Evolutionary conservation across 2,329 filamentous ascomycete species (phyloP), one percentile per base, ranked within the genome.

Genomic region (Xylaria digitata): DNA sequence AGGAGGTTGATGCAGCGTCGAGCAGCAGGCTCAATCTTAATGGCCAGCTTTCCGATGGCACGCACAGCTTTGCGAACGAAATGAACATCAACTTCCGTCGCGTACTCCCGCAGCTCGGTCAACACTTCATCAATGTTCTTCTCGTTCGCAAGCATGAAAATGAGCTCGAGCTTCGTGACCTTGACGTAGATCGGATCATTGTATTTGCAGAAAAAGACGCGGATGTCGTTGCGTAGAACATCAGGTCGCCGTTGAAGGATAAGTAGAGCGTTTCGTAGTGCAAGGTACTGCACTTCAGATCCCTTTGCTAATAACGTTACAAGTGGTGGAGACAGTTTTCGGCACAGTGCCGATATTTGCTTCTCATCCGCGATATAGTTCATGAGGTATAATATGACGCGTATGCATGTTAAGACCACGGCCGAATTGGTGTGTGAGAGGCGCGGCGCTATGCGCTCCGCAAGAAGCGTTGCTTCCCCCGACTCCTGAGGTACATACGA

Each of bases 161-260:
- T 98, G 73, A 99, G 87, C 81, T 99, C 96, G 56, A 99, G 86
- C 81, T 99, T 99, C 17, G 96, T 99, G 58, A 99, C 96, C 80
- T 99, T 99, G 82, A 99, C 96, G 78, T 98, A 99, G 71, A 99
- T 99, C 0, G 96, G 96, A 77, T 99, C 96, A 79, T 99, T 99
- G 82, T 99, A 99, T 85, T 99, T 99, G 89, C 96, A 99, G 82
- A 99, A 99, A 82, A 99, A 99, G 37, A 99, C 96, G 53, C 96
- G 89, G 69, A 99, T 98, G 79, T 99, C 96, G 80, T 97, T 98
- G 70, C 94, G 89, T 61, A 99, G 81, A 8, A 99, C 95, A 75
- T 98, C 96, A 0, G 96, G 96, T 63, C 95, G 87, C 74, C 95
- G 87, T 79, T 99, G 96, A 59, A 99, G 83, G 72, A 99, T 99